phyloP scores from a whole-genome alignment of 495 filamentous ascomycete genomes.

The Rostrohypoxylon terebratum region DNA sequence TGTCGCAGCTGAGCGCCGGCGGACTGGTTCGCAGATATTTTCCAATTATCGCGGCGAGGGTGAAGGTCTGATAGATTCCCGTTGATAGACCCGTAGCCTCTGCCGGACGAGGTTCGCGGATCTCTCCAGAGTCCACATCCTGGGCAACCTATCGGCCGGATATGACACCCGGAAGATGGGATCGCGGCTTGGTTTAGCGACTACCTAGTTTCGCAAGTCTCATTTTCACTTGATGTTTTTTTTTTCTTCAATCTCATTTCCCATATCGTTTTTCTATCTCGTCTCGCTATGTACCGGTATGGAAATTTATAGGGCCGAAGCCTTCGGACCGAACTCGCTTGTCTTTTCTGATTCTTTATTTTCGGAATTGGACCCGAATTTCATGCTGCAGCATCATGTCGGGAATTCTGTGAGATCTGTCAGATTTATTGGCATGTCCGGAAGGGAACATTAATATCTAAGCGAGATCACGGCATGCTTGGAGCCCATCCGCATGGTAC shows the following conservation, averaged over 20 bases:
- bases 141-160: conserved; percentile 2
- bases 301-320: conserved; percentile 32
- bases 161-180: conserved; percentile 28
- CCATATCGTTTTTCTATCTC: background rate
- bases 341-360: conserved; percentile 18
- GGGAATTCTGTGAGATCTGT: conserved; percentile 22
- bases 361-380: conserved; percentile 16
- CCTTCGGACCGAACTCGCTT: conserved; percentile 35
- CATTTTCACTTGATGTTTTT: background rate
- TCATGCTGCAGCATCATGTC: conserved; percentile 16
- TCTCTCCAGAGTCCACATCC: background rate
- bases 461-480: background rate
- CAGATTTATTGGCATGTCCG: conserved; percentile 17
- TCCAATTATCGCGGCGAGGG: conserved; percentile 4
- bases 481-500: background rate
- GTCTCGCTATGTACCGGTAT: background rate
- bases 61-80: conserved; percentile 21
- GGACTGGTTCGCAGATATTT: conserved; percentile 16
- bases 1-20: conserved; percentile 32
- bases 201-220: background rate
- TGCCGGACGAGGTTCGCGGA: background rate
- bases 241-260: background rate
- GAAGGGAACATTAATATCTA: background rate
- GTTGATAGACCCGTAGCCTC: conserved; percentile 12
- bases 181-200: background rate